phyloP scores from a whole-genome alignment of 2,329 filamentous ascomycete species.

The Colletotrichum musae region DNA sequence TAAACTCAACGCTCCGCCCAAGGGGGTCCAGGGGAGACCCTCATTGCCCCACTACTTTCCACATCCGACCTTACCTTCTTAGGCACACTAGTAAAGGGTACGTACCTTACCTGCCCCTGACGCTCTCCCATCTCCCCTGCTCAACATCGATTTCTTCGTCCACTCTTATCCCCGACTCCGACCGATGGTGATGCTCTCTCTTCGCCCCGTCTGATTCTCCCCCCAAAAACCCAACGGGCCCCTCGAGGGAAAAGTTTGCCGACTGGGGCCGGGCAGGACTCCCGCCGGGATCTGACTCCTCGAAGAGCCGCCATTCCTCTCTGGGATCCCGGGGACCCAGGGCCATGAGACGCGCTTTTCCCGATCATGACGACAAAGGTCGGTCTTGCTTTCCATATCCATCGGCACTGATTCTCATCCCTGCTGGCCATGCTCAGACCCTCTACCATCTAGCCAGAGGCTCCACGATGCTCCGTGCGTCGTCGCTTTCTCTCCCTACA shows the following conservation, averaged over 20 bases:
- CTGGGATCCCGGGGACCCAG: neutral
- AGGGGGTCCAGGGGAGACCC: neutral
- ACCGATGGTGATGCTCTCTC: neutral
- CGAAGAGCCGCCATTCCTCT: conserved; percentile 17
- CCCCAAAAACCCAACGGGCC: no score
- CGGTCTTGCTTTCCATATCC: conserved; percentile 29
- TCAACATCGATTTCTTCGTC: conserved; percentile 15
- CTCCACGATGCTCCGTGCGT: conserved; percentile 29
- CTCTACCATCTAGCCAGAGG: conserved; percentile 24
- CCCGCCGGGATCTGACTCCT: conserved; percentile 5
- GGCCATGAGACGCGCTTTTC: conserved; percentile 20
- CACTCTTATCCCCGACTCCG: conserved; percentile 2
- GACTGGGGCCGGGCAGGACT: conserved; percentile 7
- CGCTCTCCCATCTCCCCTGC: conserved; percentile 3
- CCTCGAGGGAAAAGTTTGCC: conserved; percentile 15
- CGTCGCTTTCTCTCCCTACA: neutral
- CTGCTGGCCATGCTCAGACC: conserved; percentile 28
- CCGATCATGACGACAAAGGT: conserved; percentile 16
- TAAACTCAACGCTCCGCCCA: neutral
- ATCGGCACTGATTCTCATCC: conserved; percentile 11
- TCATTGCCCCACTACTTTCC: conserved; percentile 27
- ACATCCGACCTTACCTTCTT: neutral
- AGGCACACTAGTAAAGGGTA: no score
- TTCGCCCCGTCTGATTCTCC: neutral
- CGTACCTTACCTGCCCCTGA: neutral